Conservation (phyloP, 768 basidiomycete species). For the Kwoniella bestiolae region DNA sequence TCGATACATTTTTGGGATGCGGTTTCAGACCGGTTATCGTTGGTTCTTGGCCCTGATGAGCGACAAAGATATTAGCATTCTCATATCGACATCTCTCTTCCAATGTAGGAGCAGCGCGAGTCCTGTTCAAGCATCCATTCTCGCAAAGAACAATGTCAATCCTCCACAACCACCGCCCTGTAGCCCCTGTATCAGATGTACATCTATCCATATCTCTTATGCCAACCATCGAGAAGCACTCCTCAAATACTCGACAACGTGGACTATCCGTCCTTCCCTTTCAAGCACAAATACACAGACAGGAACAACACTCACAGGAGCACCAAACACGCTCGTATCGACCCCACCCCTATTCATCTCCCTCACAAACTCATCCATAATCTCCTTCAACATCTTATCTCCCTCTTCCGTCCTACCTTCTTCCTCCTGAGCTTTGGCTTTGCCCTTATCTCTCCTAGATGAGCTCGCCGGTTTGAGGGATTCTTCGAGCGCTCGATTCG, state of each 20-base stretch:
- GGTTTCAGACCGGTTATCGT: constrained; percentile 29
- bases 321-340: constrained; percentile 52
- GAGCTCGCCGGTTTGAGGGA: constrained; percentile 10
- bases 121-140: too few species aligned
- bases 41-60: constrained; percentile 14
- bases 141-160: too few species aligned
- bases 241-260: too few species aligned
- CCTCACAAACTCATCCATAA: constrained; percentile 52
- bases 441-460: constrained; percentile 28
- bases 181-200: too few species aligned
- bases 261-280: too few species aligned
- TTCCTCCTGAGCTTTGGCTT: constrained; percentile 27
- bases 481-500: constrained; percentile 44
- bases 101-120: too few species aligned
- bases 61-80: neutral
- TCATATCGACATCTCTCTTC: too few species aligned
- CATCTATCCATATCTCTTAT: too few species aligned
- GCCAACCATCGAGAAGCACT: too few species aligned
- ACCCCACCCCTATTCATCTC: constrained; percentile 46
- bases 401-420: constrained; percentile 44
- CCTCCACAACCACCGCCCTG: too few species aligned
- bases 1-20: constrained; percentile 52
- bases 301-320: constrained; percentile 30
- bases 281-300: neutral
- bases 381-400: constrained; percentile 48